Conservation (phyloP, 2,329 filamentous ascomycete genomes). For the Tolypocladium tundrense region DNA sequence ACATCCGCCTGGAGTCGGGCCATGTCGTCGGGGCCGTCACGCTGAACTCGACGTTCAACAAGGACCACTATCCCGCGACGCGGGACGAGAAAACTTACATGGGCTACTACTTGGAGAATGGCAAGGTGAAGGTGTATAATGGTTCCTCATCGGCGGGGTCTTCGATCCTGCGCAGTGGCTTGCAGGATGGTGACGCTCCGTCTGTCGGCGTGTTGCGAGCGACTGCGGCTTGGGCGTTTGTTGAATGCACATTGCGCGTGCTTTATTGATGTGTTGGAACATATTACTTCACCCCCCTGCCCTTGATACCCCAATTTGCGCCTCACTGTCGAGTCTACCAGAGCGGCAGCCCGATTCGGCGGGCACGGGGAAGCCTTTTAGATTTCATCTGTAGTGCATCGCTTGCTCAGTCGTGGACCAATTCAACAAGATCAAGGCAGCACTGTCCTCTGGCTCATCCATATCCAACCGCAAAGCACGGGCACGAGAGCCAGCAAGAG, state of each 20-base stretch:
- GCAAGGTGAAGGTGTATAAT: not conserved
- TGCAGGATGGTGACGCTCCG: not conserved
- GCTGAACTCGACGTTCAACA: conserved; percentile 50
- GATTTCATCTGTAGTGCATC: not conserved
- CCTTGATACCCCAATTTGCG: not conserved
- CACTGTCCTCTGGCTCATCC: not conserved
- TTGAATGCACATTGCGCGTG: not conserved
- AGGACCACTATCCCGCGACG: conserved; percentile 40
- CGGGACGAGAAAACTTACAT: conserved; percentile 22
- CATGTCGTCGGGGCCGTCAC: conserved; percentile 38
- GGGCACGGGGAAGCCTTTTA: not conserved
- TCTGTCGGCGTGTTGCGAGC: not conserved
- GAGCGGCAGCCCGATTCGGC: too few species aligned
- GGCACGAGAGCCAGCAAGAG: conserved; percentile 32
- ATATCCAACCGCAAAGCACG: conserved; percentile 11
- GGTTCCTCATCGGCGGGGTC: not conserved
- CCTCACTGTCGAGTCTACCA: not conserved
- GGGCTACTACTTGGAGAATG: not conserved
- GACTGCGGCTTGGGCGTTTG: not conserved
- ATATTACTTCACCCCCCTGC: too few species aligned
- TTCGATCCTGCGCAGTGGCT: not conserved
- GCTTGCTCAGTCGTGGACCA: not conserved
- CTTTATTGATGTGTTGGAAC: not conserved
- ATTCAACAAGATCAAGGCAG: not conserved
- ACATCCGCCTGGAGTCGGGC: conserved; percentile 50